Evolutionary conservation across 106 monocot species (phyloP).

Genomic region (Phalaenopsis equestris): DNA sequence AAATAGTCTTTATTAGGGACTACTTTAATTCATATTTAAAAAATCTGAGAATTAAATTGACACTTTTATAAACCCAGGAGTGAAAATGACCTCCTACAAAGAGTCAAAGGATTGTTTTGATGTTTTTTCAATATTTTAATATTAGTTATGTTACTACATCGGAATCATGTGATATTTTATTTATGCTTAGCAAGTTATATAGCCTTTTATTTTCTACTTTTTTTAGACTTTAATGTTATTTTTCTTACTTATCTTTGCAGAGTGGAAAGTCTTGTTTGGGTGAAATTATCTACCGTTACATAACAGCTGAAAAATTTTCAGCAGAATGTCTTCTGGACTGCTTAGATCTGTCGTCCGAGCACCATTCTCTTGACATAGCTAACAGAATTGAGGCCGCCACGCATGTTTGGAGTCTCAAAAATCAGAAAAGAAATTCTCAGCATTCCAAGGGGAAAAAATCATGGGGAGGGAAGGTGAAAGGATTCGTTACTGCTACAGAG

Average conservation of each 20-base stretch:
- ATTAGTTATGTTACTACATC: too few species aligned
- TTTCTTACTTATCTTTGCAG: slow-evolving; percentile 25
- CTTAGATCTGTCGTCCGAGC: slow-evolving; percentile 88
- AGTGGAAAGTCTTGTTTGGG: slow-evolving; percentile 89
- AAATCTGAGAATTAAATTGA: too few species aligned
- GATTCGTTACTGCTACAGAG: slow-evolving; percentile 45
- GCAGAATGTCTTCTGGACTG: slow-evolving; percentile 90
- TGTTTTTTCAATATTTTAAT: too few species aligned
- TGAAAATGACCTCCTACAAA: too few species aligned
- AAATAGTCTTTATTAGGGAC: too few species aligned
- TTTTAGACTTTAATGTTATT: not conserved
- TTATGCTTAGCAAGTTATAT: too few species aligned
- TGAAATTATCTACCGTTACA: slow-evolving; percentile 85
- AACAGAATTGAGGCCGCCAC: slow-evolving; percentile 87
- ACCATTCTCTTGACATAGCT: slow-evolving; percentile 81
- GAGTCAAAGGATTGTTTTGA: too few species aligned
- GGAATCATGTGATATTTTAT: too few species aligned
- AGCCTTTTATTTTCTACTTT: too few species aligned
- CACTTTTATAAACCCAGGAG: too few species aligned
- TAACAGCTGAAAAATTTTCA: slow-evolving; percentile 88
- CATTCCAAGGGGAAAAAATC: slow-evolving; percentile 46
- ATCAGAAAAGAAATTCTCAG: slow-evolving; percentile 24
- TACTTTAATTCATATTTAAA: too few species aligned
- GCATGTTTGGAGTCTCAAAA: slow-evolving; percentile 74
- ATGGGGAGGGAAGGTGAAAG: slow-evolving; percentile 91